Base-by-base conservation (phyloP, 2,329 filamentous ascomycete species). In the Microascus cirrosus region DNA sequence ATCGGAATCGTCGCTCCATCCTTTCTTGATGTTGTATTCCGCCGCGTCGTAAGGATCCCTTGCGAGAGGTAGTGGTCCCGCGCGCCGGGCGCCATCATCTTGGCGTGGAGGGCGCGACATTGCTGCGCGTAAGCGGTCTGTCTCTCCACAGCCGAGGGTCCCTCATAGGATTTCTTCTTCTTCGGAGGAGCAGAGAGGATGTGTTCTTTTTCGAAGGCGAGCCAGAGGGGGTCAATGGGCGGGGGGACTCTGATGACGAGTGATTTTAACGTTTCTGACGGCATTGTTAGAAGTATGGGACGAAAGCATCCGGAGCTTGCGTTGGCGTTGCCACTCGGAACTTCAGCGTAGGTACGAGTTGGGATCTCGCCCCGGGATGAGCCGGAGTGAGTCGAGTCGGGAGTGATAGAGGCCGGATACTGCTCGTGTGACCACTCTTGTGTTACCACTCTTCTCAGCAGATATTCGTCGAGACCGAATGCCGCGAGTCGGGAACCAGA, bases 41-140 rank as follows among this genome's bases (percentile, higher is more conserved):
- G 61, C 7, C 65, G 58, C 35, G 61, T 64, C 5, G 60, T 67
- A 3, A 53, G 57, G 55, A 77, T 62, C 3, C 67, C 70, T 39
- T 68, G 61, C 2, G 67, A 65, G 2, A 79, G 68, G 28, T 70
- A 61, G 39, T 71, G 59, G 58, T 77, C 71, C 22, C 69, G 66
- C 0, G 67, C 66, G 3, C 67, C 71, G 1, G 69, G 65, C 0
- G 66, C 64, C 20, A 72, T 71, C 64, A 77, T 70, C 12, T 61
- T 60, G 2, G 66, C 63, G 48, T 73, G 71, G 22, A 70, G 66
- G 6, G 65, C 65, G 51, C 71, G 71, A 60, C 76, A 75, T 42
- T 72, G 68, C 36, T 67, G 62, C 2, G 71, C 73, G 62, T 78
- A 79, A 51, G 67, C 53, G 10, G 67, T 65, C 60, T 77, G 75